phyloP scores from a whole-genome alignment of 2,329 filamentous ascomycete genomes.

The Knufia fluminis region DNA sequence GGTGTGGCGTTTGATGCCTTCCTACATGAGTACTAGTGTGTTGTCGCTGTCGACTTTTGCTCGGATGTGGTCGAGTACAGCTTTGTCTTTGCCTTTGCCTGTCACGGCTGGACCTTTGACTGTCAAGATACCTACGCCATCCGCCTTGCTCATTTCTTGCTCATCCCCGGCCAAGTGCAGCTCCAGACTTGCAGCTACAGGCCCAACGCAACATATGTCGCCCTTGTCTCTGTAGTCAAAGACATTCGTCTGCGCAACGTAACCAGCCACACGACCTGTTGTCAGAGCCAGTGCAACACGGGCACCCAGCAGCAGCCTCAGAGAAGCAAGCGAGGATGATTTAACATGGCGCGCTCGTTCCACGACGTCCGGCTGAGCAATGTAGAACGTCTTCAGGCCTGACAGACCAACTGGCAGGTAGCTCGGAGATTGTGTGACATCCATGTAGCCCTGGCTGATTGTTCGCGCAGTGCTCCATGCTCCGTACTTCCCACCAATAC shows the following conservation, averaged over 20 bases:
- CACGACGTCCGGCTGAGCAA: conserved; percentile 62
- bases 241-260: conserved; percentile 75
- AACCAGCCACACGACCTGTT: conserved; percentile 72
- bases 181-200: conserved; percentile 71
- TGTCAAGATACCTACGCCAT: neutral
- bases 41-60: conserved; percentile 3
- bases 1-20: no score
- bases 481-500: conserved; percentile 4
- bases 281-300: conserved; percentile 79
- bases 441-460: conserved; percentile 44
- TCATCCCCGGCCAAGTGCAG: conserved; percentile 48
- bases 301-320: conserved; percentile 71
- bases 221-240: conserved; percentile 67
- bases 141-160: conserved; percentile 20
- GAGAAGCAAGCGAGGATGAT: conserved; percentile 62
- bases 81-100: conserved; percentile 4
- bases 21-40: conserved; percentile 1
- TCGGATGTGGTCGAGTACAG: neutral
- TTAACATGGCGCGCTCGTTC: conserved; percentile 54
- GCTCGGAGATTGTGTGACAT: conserved; percentile 52
- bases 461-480: conserved; percentile 4
- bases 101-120: conserved; percentile 3
- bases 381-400: conserved; percentile 71
- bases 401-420: conserved; percentile 45
- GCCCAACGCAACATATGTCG: conserved; percentile 53